Evolutionary conservation across 257 asterid genomes (phyloP).

Genomic region (Solanum infundibuliforme): DNA sequence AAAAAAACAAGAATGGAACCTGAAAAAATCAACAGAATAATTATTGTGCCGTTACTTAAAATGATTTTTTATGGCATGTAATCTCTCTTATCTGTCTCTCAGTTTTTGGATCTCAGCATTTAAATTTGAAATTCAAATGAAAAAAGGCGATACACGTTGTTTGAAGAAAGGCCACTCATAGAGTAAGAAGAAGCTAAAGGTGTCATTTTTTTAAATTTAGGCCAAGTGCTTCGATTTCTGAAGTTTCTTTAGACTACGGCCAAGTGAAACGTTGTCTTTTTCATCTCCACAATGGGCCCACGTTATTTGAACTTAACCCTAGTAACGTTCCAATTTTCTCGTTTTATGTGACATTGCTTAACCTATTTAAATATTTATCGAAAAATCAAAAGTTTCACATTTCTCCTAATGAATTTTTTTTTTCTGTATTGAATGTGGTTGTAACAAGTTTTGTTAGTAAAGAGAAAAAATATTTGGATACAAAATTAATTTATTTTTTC

Average conservation of each 20-base stretch:
- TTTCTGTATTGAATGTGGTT: no score
- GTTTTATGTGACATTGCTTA: not conserved
- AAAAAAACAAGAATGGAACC: not conserved
- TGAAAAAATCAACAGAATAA: conserved; percentile 2
- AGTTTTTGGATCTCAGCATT: not conserved
- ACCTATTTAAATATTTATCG: no score
- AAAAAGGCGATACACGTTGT: conserved; percentile 30
- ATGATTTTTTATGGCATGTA: conserved; percentile 1
- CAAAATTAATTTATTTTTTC: no score
- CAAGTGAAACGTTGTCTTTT: conserved; percentile 4
- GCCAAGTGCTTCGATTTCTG: not conserved
- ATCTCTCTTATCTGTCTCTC: not conserved
- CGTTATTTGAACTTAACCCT: not conserved
- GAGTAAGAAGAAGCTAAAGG: not conserved
- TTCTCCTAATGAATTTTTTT: no score
- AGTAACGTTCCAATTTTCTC: not conserved
- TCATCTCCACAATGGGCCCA: not conserved
- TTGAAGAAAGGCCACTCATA: conserved; percentile 8
- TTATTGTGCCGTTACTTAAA: not conserved
- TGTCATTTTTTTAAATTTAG: conserved; percentile 2
- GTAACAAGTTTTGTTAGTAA: no score
- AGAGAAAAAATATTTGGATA: not conserved
- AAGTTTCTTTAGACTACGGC: not conserved
- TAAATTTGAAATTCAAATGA: conserved; percentile 76
- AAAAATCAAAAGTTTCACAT: not conserved